Evolutionary conservation across 2,329 filamentous ascomycete species (phyloP).

Genomic region (Fusarium coffeatum): DNA sequence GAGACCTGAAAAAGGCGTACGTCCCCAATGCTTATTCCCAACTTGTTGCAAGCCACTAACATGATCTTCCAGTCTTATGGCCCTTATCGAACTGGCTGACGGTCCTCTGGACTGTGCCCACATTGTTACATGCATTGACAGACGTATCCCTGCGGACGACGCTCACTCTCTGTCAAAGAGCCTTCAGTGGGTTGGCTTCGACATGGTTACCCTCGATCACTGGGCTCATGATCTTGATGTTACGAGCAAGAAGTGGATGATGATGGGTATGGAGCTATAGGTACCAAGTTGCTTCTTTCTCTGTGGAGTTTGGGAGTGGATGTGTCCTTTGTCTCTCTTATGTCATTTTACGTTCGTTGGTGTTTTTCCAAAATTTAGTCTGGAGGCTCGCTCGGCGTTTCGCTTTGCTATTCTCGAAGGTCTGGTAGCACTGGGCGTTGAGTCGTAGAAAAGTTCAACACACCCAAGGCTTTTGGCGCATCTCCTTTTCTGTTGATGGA

Average conservation of each 20-base stretch:
- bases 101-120: slow-evolving; percentile 79
- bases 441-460: slow-evolving; percentile 33
- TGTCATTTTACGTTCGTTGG: slow-evolving; percentile 29
- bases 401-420: slow-evolving; percentile 27
- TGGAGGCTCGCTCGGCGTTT: slow-evolving; percentile 17
- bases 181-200: slow-evolving; percentile 93
- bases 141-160: slow-evolving; percentile 71
- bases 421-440: slow-evolving; percentile 37
- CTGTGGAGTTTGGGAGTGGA: slow-evolving; percentile 35
- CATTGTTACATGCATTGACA: slow-evolving; percentile 85
- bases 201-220: slow-evolving; percentile 80
- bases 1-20: slow-evolving; percentile 89
- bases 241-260: slow-evolving; percentile 83
- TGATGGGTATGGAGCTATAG: slow-evolving; percentile 88
- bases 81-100: slow-evolving; percentile 88
- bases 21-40: slow-evolving; percentile 49
- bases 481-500: slow-evolving; percentile 13
- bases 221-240: slow-evolving; percentile 75
- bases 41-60: slow-evolving; percentile 1
- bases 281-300: slow-evolving; percentile 52
- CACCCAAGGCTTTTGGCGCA: slow-evolving; percentile 28
- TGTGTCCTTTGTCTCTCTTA: slow-evolving; percentile 36
- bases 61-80: slow-evolving; percentile 74
- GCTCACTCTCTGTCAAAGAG: slow-evolving; percentile 79
- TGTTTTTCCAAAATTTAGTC: slow-evolving; percentile 34